These are phyloP conservation scores for Thalassiosira profunda DNA, from an alignment of 108 stramenopile genomes.

Conservation along the genomic window DNA sequence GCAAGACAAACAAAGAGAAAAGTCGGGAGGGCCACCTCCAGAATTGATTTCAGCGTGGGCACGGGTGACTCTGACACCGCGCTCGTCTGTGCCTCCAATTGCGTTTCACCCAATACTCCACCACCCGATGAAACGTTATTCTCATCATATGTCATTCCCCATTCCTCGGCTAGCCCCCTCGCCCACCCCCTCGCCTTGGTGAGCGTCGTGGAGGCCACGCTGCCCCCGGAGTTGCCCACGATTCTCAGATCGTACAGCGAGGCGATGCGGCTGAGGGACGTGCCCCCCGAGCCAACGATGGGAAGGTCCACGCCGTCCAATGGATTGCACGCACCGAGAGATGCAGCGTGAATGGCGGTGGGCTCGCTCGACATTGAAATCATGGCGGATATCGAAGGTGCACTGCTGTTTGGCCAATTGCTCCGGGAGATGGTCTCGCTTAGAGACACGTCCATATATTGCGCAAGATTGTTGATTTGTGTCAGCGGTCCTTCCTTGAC, in stretches of 20 bases:
- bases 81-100: too few relatives aligned
- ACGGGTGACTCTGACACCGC: background rate
- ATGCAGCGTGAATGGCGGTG: constrained; percentile 22
- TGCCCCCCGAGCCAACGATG: constrained; percentile 71
- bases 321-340: constrained; percentile 34
- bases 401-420: background rate
- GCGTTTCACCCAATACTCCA: constrained; percentile 14
- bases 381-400: constrained; percentile 26
- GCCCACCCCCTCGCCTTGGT: constrained; percentile 69
- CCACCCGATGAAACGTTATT: background rate
- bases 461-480: constrained; percentile 37
- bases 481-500: constrained; percentile 31
- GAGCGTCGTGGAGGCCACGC: constrained; percentile 67
- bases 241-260: constrained; percentile 40
- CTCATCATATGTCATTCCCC: constrained; percentile 44
- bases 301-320: constrained; percentile 28
- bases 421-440: background rate
- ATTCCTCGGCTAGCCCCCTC: constrained; percentile 52
- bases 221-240: constrained; percentile 75
- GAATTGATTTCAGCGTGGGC: constrained; percentile 34
- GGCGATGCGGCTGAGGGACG: constrained; percentile 53
- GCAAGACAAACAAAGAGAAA: constrained; percentile 59
- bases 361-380: constrained; percentile 61
- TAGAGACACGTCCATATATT: constrained; percentile 27
- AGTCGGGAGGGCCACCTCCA: constrained; percentile 64